These are phyloP conservation scores for Achaetomium macrosporum DNA, from an alignment of 2,329 filamentous ascomycete species.

Conservation along the genomic window DNA sequence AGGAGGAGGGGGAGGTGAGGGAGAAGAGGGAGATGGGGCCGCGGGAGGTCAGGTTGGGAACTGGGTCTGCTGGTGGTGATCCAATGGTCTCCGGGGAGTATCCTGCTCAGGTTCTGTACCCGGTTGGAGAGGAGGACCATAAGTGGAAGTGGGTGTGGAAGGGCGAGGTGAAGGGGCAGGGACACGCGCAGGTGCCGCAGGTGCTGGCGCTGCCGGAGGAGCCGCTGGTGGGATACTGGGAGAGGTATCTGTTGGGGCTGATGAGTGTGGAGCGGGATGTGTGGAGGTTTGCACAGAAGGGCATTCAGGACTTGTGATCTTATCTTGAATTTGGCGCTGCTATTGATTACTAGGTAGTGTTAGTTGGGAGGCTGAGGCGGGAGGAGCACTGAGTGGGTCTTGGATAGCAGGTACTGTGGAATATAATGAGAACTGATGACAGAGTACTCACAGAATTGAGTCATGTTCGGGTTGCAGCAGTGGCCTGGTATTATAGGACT, in stretches of 20 bases:
- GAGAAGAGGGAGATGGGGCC: slow-evolving; percentile 4
- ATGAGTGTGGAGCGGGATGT: slow-evolving; percentile 26
- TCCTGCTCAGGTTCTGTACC: slow-evolving; percentile 22
- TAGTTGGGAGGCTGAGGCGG: too few species aligned
- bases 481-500: too few species aligned
- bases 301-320: background rate
- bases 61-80: too few species aligned
- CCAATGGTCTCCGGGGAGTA: slow-evolving; percentile 15
- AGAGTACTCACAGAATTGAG: too few species aligned
- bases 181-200: slow-evolving; percentile 21
- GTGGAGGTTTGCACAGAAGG: slow-evolving; percentile 23
- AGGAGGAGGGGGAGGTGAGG: slow-evolving; percentile 4
- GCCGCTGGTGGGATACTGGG: slow-evolving; percentile 31
- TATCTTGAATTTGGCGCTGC: too few species aligned
- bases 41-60: slow-evolving; percentile 14
- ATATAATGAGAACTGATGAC: too few species aligned
- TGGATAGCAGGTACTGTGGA: too few species aligned
- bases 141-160: slow-evolving; percentile 30
- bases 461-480: too few species aligned
- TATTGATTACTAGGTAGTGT: too few species aligned
- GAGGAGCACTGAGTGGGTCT: too few species aligned
- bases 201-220: slow-evolving; percentile 28
- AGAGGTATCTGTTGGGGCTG: slow-evolving; percentile 27
- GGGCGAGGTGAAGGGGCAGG: slow-evolving; percentile 13
- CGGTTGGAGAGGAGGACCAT: slow-evolving; percentile 24